Conservation (phyloP, 148 eudicot species). For the Fallopia convolvulus region DNA sequence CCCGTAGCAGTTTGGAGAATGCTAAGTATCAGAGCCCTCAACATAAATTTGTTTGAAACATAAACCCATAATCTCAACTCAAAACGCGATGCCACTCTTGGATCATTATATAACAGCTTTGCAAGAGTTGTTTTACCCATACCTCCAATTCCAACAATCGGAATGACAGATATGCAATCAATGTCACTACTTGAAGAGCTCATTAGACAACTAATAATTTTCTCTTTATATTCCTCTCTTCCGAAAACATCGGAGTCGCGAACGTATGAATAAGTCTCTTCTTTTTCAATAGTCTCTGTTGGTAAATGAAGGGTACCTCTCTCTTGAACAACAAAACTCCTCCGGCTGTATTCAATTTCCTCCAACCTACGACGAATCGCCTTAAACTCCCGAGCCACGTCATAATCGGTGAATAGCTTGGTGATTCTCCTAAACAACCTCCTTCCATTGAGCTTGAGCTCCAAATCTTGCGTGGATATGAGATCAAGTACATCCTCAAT, state of each 20-base stretch:
- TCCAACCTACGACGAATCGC: not conserved
- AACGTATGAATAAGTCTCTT: not conserved
- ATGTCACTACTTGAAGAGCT: not conserved
- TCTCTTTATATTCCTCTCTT: not conserved
- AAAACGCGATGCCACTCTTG: not conserved
- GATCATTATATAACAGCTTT: not conserved
- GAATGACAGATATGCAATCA: not conserved
- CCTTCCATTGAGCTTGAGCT: not conserved
- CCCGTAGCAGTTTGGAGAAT: not conserved
- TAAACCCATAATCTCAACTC: not conserved
- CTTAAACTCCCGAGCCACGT: not conserved
- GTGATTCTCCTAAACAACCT: not conserved
- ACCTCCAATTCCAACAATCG: not conserved
- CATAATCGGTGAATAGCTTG: not conserved
- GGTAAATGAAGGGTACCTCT: not conserved
- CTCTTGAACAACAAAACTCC: not conserved
- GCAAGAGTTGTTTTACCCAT: conserved; percentile 3
- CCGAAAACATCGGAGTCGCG: not conserved
- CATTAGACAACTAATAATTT: not conserved
- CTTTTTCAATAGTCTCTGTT: not conserved
- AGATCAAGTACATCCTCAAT: not conserved
- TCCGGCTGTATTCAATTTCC: not conserved
- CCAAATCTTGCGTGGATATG: not conserved
- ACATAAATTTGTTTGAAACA: not conserved
- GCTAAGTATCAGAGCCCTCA: not conserved